Base-by-base conservation (phyloP, 257 asterid species). In the Fraxinus quadrangulata region DNA sequence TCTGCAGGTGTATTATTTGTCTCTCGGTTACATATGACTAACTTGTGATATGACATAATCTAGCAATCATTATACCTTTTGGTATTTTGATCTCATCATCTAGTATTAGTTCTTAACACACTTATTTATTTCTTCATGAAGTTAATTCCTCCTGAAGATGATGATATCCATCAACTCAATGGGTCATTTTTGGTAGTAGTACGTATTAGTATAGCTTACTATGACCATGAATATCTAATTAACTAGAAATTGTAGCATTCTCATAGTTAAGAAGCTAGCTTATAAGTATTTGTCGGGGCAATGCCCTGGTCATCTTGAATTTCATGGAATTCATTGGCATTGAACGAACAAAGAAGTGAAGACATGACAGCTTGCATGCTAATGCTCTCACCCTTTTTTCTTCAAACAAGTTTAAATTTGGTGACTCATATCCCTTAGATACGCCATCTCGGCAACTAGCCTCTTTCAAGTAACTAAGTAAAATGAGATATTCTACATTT, bases 1-100 rank as follows among this genome's bases (percentile, higher is more conserved):
- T 84, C 90, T 93, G 83, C 86, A 79, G 84, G 98, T 87, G 90
- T 81, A 77, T 45, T 26, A 12, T 24, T 74, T 56, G 73, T 80
- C 40, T 77, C 19, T 36, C 0, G 11, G 28, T 24, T 51, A 47
- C 73, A 31, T 49, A 19, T 71, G 40, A 45, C 21, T 33, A 14
- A 31, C 65, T 73, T 73, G 76, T 80, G 21, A 67, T 75, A 28
- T 40, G 6, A 31, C 34, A 17, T 33, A 21, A n/a, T 78, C 54
- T 10, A 26, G 70, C 70, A 73, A 19, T 56, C 63, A 19, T 72
- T 2, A 61, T 49, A 72, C 59, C 56, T 74, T 68, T 78, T 19
- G 63, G 56, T 68, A 4, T 42, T 72, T 19, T 33, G 42, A 72
- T 81, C 82, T 81, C 47, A 28, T 71, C 45, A n/a, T 47, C 56